Percentiles rank a stretch among this genome's conserved stretches.
These are phyloP conservation scores for Tolypocladium capitatum DNA, from an alignment of 2,329 filamentous ascomycete species.

Conservation along the genomic window DNA sequence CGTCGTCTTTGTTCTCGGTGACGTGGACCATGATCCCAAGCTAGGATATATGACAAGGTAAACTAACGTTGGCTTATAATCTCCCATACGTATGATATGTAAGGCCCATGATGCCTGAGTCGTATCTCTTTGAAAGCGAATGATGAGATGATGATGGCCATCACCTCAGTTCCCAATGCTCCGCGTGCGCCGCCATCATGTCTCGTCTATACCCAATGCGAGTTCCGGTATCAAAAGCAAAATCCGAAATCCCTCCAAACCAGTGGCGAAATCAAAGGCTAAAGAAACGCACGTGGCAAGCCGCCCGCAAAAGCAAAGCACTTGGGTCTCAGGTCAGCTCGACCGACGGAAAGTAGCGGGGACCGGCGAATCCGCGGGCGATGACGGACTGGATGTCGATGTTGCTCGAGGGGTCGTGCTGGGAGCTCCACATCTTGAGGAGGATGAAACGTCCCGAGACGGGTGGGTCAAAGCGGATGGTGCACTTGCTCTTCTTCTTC, in stretches of 20 bases:
- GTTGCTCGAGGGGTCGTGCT: constrained; percentile 49
- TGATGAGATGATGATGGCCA: background rate
- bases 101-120: background rate
- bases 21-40: too few relatives aligned
- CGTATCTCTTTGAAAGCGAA: background rate
- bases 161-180: background rate
- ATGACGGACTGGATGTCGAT: constrained; percentile 85
- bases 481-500: constrained; percentile 70
- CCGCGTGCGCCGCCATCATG: background rate
- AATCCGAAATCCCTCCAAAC: background rate
- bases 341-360: constrained; percentile 66
- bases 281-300: background rate
- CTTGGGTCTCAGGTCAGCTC: constrained; percentile 36
- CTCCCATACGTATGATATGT: background rate
- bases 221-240: background rate
- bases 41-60: background rate
- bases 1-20: background rate
- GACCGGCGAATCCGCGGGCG: constrained; percentile 72
- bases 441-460: constrained; percentile 73
- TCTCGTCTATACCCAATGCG: background rate
- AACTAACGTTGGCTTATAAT: background rate
- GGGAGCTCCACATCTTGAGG: constrained; percentile 80
- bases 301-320: background rate
- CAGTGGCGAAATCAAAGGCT: background rate
- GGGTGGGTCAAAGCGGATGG: constrained; percentile 71